Evolutionary conservation across 371 early-diverging fungal species (phyloP).

Genomic region (Dichotomocladium elegans): DNA sequence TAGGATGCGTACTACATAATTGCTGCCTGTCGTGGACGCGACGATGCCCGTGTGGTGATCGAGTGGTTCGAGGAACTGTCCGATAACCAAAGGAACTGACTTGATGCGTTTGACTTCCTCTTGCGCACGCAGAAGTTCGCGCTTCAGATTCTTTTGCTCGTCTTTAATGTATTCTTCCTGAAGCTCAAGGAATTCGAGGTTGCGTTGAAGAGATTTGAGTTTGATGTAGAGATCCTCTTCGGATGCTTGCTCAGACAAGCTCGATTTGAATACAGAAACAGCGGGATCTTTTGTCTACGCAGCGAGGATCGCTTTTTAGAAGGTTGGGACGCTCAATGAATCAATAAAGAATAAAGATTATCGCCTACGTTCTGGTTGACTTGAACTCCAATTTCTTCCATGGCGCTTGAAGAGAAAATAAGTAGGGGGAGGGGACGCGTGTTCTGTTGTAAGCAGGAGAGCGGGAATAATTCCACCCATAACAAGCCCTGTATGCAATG

Average conservation of each 20-base stretch:
- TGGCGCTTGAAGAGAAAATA: constrained; percentile 5
- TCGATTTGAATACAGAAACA: constrained; percentile 3
- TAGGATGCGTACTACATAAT: constrained; percentile 95
- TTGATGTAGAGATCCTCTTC: constrained; percentile 89
- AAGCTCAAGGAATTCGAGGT: constrained; percentile 93
- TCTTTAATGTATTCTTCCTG: constrained; percentile 99
- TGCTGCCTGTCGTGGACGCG: constrained; percentile 95
- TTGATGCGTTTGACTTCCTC: constrained; percentile 99
- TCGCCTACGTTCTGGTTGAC: constrained; percentile 26
- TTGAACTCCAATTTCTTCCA: constrained; percentile 47
- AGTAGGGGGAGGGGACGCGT: too few species aligned
- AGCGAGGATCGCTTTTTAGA: too few species aligned
- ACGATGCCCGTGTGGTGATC: constrained; percentile 98
- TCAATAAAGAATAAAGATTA: background rate
- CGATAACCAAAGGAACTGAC: constrained; percentile 98
- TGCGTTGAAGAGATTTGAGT: constrained; percentile 92
- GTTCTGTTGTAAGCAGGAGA: too few species aligned
- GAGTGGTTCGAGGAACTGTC: constrained; percentile 99
- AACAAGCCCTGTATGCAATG: too few species aligned
- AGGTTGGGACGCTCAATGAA: background rate
- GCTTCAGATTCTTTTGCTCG: constrained; percentile 96
- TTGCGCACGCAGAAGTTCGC: constrained; percentile 93
- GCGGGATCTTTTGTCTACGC: constrained; percentile 2
- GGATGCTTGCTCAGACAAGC: constrained; percentile 48
- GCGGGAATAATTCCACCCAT: too few species aligned